Base-by-base conservation (phyloP, 768 basidiomycete genomes). In the Auricularia cornea region DNA sequence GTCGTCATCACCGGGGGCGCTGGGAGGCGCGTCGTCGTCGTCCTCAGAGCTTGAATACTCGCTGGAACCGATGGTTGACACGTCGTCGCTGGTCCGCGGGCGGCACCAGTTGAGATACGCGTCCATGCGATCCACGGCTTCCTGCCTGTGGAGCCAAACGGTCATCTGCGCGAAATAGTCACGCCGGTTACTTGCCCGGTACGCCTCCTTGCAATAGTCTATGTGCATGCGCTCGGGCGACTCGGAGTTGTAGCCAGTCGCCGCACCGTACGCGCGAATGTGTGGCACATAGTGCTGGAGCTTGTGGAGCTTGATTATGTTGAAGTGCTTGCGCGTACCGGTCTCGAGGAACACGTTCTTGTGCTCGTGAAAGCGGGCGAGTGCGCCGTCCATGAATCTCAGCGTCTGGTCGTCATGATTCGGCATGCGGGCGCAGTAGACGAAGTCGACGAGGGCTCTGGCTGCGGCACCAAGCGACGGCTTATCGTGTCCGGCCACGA, bases 171-270 rank as follows among this genome's bases (percentile, higher is more conserved):
- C 70, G 10, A 67, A 18, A 56, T 72, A 70, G 31, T 77, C 69
- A 12, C 65, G 66, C 44, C 68, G 63, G 64, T 75, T 77, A 11
- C 64, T 66, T 11, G 71, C 72, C 2, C 69, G 62, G 60, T 74
- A 78, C 0, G 68, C 72, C 3, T 66, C 48, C 64, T 82, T 81
- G 1, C 78, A 75, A 52, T 70, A 74, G 66, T 81, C 73, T 57
- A 80, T 81, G 61, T 81, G 81, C 1, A 81, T 70, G 0, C 73
- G 72, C 66, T 80, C 77, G 0, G 73, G 63, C 0, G 52, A 26
- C 64, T 80, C 78, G 0, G 73, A 76, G 60, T 74, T 75, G 66
- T 68, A 74, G 59, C 73, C 74, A 59, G 76, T 73, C 0, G 69
- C 65, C 6, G 70, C 72, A 6, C 76, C 75, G 18, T 68, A 63